Evolutionary conservation across 495 filamentous ascomycete species (phyloP), one percentile per base, ranked within the genome.

Genomic region (Talaromyces trachyspermus): DNA sequence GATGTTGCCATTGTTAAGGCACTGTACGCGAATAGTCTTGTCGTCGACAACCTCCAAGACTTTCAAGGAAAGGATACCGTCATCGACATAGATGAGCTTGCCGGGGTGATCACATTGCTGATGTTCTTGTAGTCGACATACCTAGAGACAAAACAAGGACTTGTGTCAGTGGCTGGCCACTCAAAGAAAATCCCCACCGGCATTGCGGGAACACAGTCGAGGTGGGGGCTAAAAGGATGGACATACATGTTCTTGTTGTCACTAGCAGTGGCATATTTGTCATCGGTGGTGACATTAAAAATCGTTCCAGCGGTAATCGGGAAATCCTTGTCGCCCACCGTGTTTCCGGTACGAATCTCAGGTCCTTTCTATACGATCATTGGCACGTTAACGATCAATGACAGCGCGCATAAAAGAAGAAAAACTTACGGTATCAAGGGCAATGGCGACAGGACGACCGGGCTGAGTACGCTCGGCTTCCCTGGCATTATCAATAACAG

Each of bases 101-200:
- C 94, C 94, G n/a, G 78, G 70, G 54, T 83, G 65, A 98, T 97
- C 59, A 98, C 90, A 71, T 90, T 95, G 71, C 92, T 95, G 76
- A 98, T 95, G 78, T 98, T 98, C 82, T 90, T 91, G 73, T 98
- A 98, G 75, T 98, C 92, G 58, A 98, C 86, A 56, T 89, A 95
- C 89, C 89, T 95, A 51, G 40, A 46, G 37, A 12, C 23, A 18
- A 14, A 54, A 37, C 14, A 7, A 12, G n/a, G n/a, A n/a, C 14
- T 36, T 17, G 8, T 12, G 39, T 42, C 19, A 42, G 39, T 38
- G 14, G 17, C n/a, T n/a, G n/a, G n/a, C n/a, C n/a, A n/a, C n/a
- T n/a, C n/a, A n/a, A n/a, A n/a, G n/a, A n/a, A n/a, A n/a, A n/a
- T n/a, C n/a, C n/a, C n/a, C n/a, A n/a, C n/a, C n/a, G n/a, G n/a